phyloP scores from a whole-genome alignment of 169 alveolate species.

The Amoebophrya sp. region DNA sequence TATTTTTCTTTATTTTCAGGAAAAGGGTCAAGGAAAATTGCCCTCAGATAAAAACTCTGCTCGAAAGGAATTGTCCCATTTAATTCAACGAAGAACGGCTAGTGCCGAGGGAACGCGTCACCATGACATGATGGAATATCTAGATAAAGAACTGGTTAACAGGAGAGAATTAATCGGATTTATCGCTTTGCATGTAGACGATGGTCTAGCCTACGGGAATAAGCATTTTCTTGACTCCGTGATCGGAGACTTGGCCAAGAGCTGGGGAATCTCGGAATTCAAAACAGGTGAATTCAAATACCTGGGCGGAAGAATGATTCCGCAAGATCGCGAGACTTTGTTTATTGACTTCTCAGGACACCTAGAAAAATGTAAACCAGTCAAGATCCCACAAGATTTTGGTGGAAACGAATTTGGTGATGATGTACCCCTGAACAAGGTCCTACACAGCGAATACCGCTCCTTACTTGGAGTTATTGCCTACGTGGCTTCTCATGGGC shows the following conservation, averaged over 20 bases:
- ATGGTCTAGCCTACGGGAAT: neutral
- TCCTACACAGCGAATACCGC: neutral
- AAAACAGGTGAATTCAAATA: neutral
- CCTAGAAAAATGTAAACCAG: neutral
- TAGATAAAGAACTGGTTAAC: neutral
- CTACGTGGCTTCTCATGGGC: neutral
- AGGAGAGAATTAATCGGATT: neutral
- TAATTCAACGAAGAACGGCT: too few relatives aligned
- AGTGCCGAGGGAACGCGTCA: neutral
- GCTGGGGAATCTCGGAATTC: neutral
- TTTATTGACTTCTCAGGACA: neutral
- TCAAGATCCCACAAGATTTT: neutral
- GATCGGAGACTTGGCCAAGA: neutral
- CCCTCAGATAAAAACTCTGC: too few relatives aligned
- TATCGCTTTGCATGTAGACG: neutral
- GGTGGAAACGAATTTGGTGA: neutral
- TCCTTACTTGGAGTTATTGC: neutral
- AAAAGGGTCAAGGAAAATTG: too few relatives aligned
- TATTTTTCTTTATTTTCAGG: too few relatives aligned
- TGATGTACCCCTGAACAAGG: neutral
- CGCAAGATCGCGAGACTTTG: neutral
- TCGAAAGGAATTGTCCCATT: too few relatives aligned
- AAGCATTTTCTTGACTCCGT: neutral
- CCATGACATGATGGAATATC: neutral
- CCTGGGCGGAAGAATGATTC: neutral